A percentile compares a stretch with the other conserved stretches of the same genome.
Conservation (phyloP, 73 alveolate species). For the Symbiodinium natans region DNA sequence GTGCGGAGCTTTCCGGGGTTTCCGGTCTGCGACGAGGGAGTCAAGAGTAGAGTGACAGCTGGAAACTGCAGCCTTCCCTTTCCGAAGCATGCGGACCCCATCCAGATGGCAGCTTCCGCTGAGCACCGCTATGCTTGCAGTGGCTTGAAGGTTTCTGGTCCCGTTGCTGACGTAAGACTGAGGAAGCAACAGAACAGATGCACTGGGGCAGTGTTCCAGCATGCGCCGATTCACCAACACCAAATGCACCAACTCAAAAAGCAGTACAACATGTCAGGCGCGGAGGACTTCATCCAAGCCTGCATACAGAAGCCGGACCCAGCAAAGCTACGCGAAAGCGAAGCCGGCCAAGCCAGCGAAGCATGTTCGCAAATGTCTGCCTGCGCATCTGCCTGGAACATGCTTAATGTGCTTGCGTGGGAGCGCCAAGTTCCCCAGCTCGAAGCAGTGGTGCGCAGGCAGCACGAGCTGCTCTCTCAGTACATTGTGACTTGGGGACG, state of each 20-base stretch:
- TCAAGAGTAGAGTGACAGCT: not conserved
- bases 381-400: slow-evolving; percentile 10
- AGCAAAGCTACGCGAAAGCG: too few relatives aligned
- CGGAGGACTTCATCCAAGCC: too few relatives aligned
- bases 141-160: not conserved
- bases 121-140: not conserved
- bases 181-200: too few relatives aligned
- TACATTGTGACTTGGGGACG: too few relatives aligned
- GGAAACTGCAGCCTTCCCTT: not conserved
- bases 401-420: not conserved
- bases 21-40: not conserved
- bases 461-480: not conserved
- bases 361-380: not conserved
- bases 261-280: too few relatives aligned
- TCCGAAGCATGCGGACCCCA: not conserved
- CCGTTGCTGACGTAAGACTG: not conserved
- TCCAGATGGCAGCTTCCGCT: not conserved
- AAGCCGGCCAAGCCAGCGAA: too few relatives aligned
- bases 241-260: too few relatives aligned
- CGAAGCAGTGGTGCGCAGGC: not conserved
- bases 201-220: too few relatives aligned
- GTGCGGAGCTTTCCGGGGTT: not conserved
- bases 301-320: too few relatives aligned
- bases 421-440: not conserved
- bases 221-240: too few relatives aligned